phyloP scores from a whole-genome alignment of 495 filamentous ascomycete genomes.

The Aspergillus asperescens region DNA sequence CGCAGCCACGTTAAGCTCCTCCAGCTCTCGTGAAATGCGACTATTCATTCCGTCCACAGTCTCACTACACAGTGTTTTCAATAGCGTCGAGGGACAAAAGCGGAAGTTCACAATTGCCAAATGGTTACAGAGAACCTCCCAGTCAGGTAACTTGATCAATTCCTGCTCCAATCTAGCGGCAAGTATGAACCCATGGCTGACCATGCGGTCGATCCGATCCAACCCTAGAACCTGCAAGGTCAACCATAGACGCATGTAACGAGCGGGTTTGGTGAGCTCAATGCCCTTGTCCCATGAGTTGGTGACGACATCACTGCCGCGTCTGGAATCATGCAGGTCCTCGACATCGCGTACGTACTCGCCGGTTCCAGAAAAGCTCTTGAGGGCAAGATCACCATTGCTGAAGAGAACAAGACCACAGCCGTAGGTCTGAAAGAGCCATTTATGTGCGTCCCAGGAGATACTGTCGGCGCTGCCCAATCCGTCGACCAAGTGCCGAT shows the following conservation, averaged over 20 bases:
- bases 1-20: too few relatives aligned
- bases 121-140: too few relatives aligned
- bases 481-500: constrained; percentile 4
- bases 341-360: too few relatives aligned
- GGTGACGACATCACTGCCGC: constrained; percentile 7
- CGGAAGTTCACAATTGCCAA: too few relatives aligned
- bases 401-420: constrained; percentile 16
- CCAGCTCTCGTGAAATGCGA: too few relatives aligned
- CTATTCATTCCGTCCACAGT: too few relatives aligned
- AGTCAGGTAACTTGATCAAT: constrained; percentile 6
- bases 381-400: constrained; percentile 7
- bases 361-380: too few relatives aligned
- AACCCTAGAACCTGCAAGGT: constrained; percentile 19
- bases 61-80: too few relatives aligned
- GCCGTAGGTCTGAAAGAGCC: constrained; percentile 28
- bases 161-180: constrained; percentile 13
- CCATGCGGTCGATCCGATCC: constrained; percentile 19
- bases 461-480: constrained; percentile 21
- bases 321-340: neutral
- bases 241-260: constrained; percentile 26
- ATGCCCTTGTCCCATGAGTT: constrained; percentile 18
- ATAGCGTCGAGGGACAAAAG: too few relatives aligned
- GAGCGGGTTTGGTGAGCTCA: constrained; percentile 22
- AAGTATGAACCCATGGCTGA: constrained; percentile 17
- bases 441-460: constrained; percentile 32